A percentile compares a stretch with the other conserved stretches of the same genome.
These are phyloP conservation scores for Pseudocercospora pini-densiflorae DNA, from an alignment of 2,329 filamentous ascomycete genomes.

Conservation along the genomic window DNA sequence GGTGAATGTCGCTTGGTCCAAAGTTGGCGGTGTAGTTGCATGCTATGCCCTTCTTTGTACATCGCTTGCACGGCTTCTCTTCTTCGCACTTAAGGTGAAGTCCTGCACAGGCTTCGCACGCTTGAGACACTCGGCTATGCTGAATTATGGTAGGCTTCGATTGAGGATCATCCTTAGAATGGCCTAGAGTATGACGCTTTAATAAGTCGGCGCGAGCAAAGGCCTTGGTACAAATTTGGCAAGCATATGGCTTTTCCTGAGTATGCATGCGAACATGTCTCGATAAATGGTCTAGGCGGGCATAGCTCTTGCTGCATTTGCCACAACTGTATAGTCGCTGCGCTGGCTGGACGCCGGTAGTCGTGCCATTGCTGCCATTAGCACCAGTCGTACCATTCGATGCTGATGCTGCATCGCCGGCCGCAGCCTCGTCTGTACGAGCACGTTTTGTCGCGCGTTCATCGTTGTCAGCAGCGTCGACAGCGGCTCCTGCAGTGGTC, in stretches of 20 bases:
- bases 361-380: conserved; percentile 8
- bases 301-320: conserved; percentile 58
- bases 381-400: conserved; percentile 11
- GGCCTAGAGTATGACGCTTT: conserved; percentile 55
- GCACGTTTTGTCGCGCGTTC: conserved; percentile 21
- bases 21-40: conserved; percentile 45
- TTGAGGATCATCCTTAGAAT: conserved; percentile 42
- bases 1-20: conserved; percentile 27
- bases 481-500: conserved; percentile 3
- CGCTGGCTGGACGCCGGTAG: conserved; percentile 19
- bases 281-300: conserved; percentile 56
- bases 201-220: conserved; percentile 56
- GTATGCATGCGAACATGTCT: conserved; percentile 57
- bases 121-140: conserved; percentile 52
- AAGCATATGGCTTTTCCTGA: conserved; percentile 52
- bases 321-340: conserved; percentile 54
- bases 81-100: conserved; percentile 60
- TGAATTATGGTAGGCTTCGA: conserved; percentile 37
- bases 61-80: conserved; percentile 58
- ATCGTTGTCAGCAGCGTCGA: conserved; percentile 11
- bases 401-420: conserved; percentile 17
- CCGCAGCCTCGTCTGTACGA: conserved; percentile 11
- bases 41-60: conserved; percentile 53
- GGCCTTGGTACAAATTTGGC: conserved; percentile 51
- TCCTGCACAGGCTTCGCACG: conserved; percentile 57